Percentiles rank a stretch among this genome's conserved stretches.
These are phyloP conservation scores for Blumeriella jaapii DNA, from an alignment of 2,329 filamentous ascomycete genomes.

Conservation along the genomic window DNA sequence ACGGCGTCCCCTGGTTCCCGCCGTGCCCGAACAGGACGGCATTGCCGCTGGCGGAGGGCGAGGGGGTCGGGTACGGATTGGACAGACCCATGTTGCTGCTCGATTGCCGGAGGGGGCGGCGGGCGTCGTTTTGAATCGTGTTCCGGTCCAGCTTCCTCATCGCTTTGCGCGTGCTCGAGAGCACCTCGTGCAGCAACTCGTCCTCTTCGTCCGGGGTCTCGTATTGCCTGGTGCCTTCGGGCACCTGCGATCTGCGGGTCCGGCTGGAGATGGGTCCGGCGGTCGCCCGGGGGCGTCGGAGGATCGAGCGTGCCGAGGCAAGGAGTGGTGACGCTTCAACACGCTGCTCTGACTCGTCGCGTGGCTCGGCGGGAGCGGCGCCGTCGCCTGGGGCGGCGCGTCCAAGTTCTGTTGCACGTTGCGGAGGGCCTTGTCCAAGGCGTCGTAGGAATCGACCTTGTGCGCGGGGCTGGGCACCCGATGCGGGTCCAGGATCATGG, in stretches of 20 bases:
- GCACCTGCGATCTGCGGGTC: slow-evolving; percentile 66
- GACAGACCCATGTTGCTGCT: slow-evolving; percentile 49
- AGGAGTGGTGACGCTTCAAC: slow-evolving; percentile 54
- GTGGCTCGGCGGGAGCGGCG: slow-evolving; percentile 42
- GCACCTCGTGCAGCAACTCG: slow-evolving; percentile 81
- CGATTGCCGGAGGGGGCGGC: slow-evolving; percentile 46
- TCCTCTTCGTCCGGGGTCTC: slow-evolving; percentile 96
- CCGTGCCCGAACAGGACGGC: slow-evolving; percentile 58
- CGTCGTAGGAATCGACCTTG: slow-evolving; percentile 47
- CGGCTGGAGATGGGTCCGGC: slow-evolving; percentile 61
- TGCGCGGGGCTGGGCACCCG: slow-evolving; percentile 37
- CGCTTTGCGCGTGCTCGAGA: slow-evolving; percentile 65
- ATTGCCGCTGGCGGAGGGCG: slow-evolving; percentile 76
- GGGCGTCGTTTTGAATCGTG: slow-evolving; percentile 29
- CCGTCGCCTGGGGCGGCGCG: slow-evolving; percentile 25
- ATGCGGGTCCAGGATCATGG: slow-evolving; percentile 57
- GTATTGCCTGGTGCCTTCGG: slow-evolving; percentile 70
- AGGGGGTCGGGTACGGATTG: slow-evolving; percentile 53
- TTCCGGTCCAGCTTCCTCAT: slow-evolving; percentile 55
- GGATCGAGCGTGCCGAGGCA: slow-evolving; percentile 42
- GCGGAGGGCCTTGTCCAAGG: slow-evolving; percentile 45
- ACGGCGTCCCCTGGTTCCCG: slow-evolving; percentile 36
- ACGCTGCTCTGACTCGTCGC: slow-evolving; percentile 38
- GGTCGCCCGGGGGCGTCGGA: slow-evolving; percentile 50
- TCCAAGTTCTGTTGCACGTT: slow-evolving; percentile 42